Evolutionary conservation across 306 rosid genomes (phyloP).

Genomic region (Chamaecrista fasciculata): DNA sequence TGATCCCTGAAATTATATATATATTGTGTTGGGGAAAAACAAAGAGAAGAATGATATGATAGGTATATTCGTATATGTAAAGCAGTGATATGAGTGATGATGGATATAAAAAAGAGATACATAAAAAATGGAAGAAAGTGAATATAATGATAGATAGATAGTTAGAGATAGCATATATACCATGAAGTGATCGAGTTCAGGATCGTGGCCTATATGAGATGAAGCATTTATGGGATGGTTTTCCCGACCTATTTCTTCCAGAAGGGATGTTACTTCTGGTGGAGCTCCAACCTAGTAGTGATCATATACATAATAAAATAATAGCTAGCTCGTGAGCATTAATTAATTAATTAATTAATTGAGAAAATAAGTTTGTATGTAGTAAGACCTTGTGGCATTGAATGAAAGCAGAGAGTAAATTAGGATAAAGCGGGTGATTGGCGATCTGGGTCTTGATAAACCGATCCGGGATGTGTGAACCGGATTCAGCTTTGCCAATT

Average conservation of each 20-base stretch:
- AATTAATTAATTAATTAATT: too few species aligned
- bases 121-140: too few species aligned
- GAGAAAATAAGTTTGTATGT: too few species aligned
- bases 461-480: slow-evolving; percentile 41
- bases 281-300: slow-evolving; percentile 75
- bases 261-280: slow-evolving; percentile 51
- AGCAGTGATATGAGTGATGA: too few species aligned
- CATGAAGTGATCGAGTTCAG: slow-evolving; percentile 83
- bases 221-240: slow-evolving; percentile 28
- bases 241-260: slow-evolving; percentile 60
- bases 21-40: too few species aligned
- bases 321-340: too few species aligned
- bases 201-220: slow-evolving; percentile 65
- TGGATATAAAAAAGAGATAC: too few species aligned
- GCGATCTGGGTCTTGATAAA: slow-evolving; percentile 66
- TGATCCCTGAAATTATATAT: too few species aligned
- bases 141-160: too few species aligned
- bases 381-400: slow-evolving; percentile 67
- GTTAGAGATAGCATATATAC: too few species aligned
- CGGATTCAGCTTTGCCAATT: slow-evolving; percentile 20
- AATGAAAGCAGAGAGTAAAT: slow-evolving; percentile 65
- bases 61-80: too few species aligned
- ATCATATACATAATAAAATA: not conserved
- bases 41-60: too few species aligned
- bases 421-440: slow-evolving; percentile 68